Evolutionary conservation across 129 eudicot genomes (phyloP).

Genomic region (carrot (Daucus carota)): DH1_v3.0 NC_030384.2:22378001-22378500

Average conservation of each 20-base stretch:
- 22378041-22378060: background rate
- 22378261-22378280: background rate
- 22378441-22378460: slow-evolving; percentile 29
- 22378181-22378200: background rate
- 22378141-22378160: background rate
- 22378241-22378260: background rate
- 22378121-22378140: background rate
- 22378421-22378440: slow-evolving; percentile 13
- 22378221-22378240: background rate
- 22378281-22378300: background rate
- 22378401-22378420: slow-evolving; percentile 18
- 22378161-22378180: background rate
- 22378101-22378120: background rate
- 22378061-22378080: background rate
- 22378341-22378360: background rate
- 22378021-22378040: background rate
- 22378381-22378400: slow-evolving; percentile 42
- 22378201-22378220: background rate
- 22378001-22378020: background rate
- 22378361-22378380: slow-evolving; percentile 87
- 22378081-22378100: background rate
- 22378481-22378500: slow-evolving; percentile 38
- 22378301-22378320: background rate
- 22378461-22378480: slow-evolving; percentile 44
- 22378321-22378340: background rate